phyloP scores from a whole-genome alignment of 192 early-diverging fungal species.

The Umbelopsis vinacea region DNA sequence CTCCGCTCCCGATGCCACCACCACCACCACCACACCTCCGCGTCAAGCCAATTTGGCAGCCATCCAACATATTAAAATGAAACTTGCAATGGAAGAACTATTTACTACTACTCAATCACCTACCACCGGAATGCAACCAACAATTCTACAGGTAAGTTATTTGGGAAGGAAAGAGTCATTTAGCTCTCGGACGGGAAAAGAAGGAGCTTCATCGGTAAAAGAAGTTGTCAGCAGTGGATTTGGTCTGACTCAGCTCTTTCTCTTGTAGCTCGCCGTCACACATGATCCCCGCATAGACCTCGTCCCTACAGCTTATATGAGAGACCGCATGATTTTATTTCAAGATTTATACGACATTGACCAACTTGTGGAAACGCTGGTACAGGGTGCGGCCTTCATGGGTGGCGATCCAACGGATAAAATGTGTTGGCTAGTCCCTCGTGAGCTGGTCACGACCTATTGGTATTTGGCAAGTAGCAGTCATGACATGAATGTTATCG shows the following conservation, averaged over 20 bases:
- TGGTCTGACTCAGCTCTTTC: constrained; percentile 2
- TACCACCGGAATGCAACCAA: constrained; percentile 18
- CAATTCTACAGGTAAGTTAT: not conserved
- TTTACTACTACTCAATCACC: constrained; percentile 15
- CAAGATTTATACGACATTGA: constrained; percentile 19
- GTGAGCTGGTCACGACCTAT: constrained; percentile 3
- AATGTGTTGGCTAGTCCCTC: constrained; percentile 23
- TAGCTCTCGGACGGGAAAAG: not conserved
- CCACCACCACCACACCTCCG: not conserved
- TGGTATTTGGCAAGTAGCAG: constrained; percentile 15
- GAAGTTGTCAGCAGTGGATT: not conserved
- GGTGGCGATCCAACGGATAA: constrained; percentile 25
- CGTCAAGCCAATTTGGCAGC: constrained; percentile 10
- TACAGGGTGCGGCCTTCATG: constrained; percentile 11
- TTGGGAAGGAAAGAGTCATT: not conserved
- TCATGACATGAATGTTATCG: constrained; percentile 13
- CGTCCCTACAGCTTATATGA: constrained; percentile 9
- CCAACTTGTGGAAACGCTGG: constrained; percentile 11
- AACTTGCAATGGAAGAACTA: constrained; percentile 43
- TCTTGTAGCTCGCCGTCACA: constrained; percentile 14
- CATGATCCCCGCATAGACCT: constrained; percentile 29
- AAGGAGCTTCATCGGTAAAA: not conserved
- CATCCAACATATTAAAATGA: constrained; percentile 17
- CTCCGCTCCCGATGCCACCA: not conserved
- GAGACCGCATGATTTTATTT: constrained; percentile 20